A percentile compares a stretch with the other conserved stretches of the same genome.
Evolutionary conservation across 164 flowering plant species (phyloP).

Genomic region (Magnolia officinalis): DNA sequence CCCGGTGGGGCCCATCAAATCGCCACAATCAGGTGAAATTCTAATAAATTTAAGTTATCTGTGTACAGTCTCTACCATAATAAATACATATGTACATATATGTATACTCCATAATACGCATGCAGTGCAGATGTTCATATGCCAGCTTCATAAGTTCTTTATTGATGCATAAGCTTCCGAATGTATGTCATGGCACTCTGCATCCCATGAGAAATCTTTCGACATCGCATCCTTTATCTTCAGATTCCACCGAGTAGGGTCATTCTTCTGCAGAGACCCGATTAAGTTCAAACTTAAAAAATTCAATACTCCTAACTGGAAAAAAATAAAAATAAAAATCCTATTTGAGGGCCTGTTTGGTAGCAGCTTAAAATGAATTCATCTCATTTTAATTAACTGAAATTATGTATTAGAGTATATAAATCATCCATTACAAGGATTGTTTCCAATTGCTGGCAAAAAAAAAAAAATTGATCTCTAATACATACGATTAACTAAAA

Average conservation of each 20-base stretch:
- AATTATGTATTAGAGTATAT: background rate
- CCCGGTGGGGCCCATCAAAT: too few species aligned
- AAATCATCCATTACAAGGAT: too few species aligned
- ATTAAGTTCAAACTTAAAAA: background rate
- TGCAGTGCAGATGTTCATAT: background rate
- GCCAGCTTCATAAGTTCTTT: constrained; percentile 32
- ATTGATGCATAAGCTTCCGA: constrained; percentile 51
- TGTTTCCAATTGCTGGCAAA: too few species aligned
- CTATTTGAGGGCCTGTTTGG: too few species aligned
- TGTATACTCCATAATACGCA: background rate
- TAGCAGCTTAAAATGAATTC: background rate
- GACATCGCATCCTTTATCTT: constrained; percentile 60
- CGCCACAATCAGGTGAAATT: too few species aligned
- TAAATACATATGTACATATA: background rate
- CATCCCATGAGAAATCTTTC: constrained; percentile 77
- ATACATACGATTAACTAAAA: too few species aligned
- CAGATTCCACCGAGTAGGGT: constrained; percentile 44
- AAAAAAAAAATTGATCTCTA: too few species aligned
- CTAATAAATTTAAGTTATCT: too few species aligned
- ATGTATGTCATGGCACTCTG: constrained; percentile 62
- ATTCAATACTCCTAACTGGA: background rate
- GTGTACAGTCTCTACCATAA: background rate
- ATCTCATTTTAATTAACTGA: background rate
- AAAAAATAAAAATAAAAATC: too few species aligned
- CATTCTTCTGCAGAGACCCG: constrained; percentile 34